These are phyloP conservation scores for Cladosporium sp. DNA, from an alignment of 2,329 filamentous ascomycete genomes.

Conservation along the genomic window DNA sequence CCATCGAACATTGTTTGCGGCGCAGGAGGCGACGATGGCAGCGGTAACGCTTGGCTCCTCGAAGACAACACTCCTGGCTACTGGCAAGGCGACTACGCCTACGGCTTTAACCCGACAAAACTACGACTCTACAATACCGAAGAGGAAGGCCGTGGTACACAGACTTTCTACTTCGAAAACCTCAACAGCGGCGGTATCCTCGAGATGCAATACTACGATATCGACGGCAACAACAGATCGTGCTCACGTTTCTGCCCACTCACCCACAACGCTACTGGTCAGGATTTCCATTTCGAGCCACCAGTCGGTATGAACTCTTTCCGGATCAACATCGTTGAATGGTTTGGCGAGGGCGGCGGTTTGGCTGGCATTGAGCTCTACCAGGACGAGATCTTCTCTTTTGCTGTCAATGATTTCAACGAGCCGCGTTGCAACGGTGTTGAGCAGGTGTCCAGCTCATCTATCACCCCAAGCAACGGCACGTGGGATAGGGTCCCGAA, in stretches of 20 bases:
- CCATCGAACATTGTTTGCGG: conserved; percentile 82
- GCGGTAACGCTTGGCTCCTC: conserved; percentile 80
- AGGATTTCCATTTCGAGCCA: conserved; percentile 92
- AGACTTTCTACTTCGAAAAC: conserved; percentile 80
- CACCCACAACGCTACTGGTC: conserved; percentile 63
- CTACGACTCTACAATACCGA: conserved; percentile 85
- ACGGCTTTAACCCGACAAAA: conserved; percentile 81
- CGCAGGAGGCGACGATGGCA: conserved; percentile 57
- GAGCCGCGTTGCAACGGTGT: conserved; percentile 73
- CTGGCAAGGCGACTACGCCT: conserved; percentile 79
- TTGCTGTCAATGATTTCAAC: conserved; percentile 83
- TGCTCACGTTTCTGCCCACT: conserved; percentile 87
- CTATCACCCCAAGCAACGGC: conserved; percentile 53
- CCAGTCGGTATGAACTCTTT: conserved; percentile 82
- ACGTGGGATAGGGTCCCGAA: conserved; percentile 64
- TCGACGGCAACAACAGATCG: conserved; percentile 58
- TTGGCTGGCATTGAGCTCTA: conserved; percentile 82
- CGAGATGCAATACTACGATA: conserved; percentile 89
- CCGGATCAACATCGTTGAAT: conserved; percentile 77
- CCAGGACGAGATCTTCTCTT: conserved; percentile 63
- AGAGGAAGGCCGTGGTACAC: conserved; percentile 73
- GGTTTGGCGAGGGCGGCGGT: conserved; percentile 81
- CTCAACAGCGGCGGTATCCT: conserved; percentile 87
- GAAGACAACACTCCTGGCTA: conserved; percentile 69
- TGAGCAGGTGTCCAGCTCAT: conserved; percentile 59